These are phyloP conservation scores for Mycotypha africana DNA, from an alignment of 371 early-diverging fungal genomes.

Conservation along the genomic window DNA sequence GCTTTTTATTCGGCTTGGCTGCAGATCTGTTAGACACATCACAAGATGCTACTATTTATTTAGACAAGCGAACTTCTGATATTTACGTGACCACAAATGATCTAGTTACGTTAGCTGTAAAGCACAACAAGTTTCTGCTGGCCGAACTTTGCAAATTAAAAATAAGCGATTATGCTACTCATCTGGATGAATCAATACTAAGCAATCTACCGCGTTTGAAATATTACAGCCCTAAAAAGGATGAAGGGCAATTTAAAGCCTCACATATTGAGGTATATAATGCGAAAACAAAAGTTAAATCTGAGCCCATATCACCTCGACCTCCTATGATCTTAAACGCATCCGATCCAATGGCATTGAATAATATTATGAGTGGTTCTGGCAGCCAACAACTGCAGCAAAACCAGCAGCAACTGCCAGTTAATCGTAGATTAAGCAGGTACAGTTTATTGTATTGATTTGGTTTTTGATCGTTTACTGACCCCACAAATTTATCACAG, in stretches of 20 bases:
- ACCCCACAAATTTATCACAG: too few relatives aligned
- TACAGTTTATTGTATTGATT: slow-evolving; percentile 6
- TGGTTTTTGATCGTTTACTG: not conserved
- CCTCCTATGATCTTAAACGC: slow-evolving; percentile 11
- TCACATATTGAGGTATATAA: slow-evolving; percentile 1
- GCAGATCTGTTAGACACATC: not conserved
- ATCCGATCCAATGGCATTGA: slow-evolving; percentile 30
- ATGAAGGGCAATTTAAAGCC: slow-evolving; percentile 1
- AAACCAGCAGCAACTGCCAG: not conserved
- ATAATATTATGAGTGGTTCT: slow-evolving; percentile 22
- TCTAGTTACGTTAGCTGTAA: slow-evolving; percentile 5
- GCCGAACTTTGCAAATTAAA: slow-evolving; percentile 33
- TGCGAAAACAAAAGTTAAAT: slow-evolving; percentile 10
- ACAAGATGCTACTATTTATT: not conserved
- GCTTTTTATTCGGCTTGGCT: slow-evolving; percentile 4
- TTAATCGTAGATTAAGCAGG: slow-evolving; percentile 19
- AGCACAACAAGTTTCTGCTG: slow-evolving; percentile 15
- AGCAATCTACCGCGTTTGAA: slow-evolving; percentile 17
- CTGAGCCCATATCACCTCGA: slow-evolving; percentile 32
- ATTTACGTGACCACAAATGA: slow-evolving; percentile 7
- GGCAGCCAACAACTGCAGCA: slow-evolving; percentile 11
- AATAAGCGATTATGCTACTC: slow-evolving; percentile 24
- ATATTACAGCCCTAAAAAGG: slow-evolving; percentile 4
- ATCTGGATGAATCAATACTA: slow-evolving; percentile 29
- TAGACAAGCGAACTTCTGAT: not conserved